Evolutionary conservation across 371 early-diverging fungal species (phyloP), one percentile per base, ranked within the genome.

Genomic region (Mucor sp.): DNA sequence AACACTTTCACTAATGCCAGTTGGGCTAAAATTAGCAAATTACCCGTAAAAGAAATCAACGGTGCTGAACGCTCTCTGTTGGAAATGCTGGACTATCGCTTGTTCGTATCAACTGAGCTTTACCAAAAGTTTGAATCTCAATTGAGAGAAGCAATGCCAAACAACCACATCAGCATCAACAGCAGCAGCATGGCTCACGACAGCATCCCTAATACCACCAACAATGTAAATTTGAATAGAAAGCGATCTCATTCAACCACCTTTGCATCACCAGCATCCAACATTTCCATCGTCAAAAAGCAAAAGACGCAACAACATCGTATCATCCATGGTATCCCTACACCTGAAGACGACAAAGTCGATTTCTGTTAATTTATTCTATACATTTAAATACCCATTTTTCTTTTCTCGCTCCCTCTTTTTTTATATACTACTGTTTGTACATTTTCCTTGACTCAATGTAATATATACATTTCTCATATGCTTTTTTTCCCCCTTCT

Each of bases 1-100:
- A 85, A 88, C 63, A 89, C 93, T 47, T 93, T 90, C 78, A 90
- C 92, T 28, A 93, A 92, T 81, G 86, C 85, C 50, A 91, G 91
- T 21, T 94, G 94, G 94, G 86, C 89, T 62, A 90, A 90, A 79
- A 86, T 94, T 56, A 90, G 91, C 39, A 86, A 89, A 68, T 77
- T 94, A 32, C 83, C 90, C 21, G 82, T 89, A 8, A 61, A 78
- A 19, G 91, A 94, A 81, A 87, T 94, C 74, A 89, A 89, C 72
- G 74, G 81, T 57, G 91, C 92, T 66, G 94, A 94, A 79, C 76
- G 82, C 37, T 84, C 85, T 35, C 88, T 94, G 69, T 74, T 94
- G 44, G 74, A 86, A 39, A 80, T 92, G 63, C 79, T 94, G 14
- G 91, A 93, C 67, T 94, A 92, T 72, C 82, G 86, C 27, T 81